phyloP scores from a whole-genome alignment of 192 early-diverging fungal genomes.

The Helicostylum pulchrum region DNA sequence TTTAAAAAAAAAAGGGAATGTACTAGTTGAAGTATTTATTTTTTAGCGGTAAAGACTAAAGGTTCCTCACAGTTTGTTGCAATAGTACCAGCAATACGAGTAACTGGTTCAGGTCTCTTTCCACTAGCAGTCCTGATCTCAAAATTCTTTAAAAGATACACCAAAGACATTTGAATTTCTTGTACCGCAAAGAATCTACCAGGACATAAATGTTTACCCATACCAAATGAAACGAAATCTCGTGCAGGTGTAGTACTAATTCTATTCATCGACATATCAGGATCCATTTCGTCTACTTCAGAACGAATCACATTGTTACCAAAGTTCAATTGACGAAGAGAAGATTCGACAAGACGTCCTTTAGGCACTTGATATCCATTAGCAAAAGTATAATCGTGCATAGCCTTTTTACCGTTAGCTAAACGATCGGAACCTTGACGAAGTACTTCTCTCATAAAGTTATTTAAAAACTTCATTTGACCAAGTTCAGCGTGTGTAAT shows the following conservation, averaged over 20 bases:
- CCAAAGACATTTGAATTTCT: slow-evolving; percentile 25
- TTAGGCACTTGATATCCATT: slow-evolving; percentile 23
- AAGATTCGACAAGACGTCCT: slow-evolving; percentile 14
- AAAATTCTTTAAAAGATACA: slow-evolving; percentile 13
- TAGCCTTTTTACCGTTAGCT: slow-evolving; percentile 14
- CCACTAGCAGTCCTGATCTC: slow-evolving; percentile 13
- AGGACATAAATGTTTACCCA: slow-evolving; percentile 23
- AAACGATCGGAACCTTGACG: slow-evolving; percentile 19
- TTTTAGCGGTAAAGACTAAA: slow-evolving; percentile 6
- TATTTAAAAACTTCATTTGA: slow-evolving; percentile 24
- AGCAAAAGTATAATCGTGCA: slow-evolving; percentile 16
- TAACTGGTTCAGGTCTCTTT: slow-evolving; percentile 16
- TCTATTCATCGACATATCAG: slow-evolving; percentile 7
- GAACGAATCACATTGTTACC: slow-evolving; percentile 6
- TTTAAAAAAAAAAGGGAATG: too few relatives aligned
- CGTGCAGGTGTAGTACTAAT: slow-evolving; percentile 6
- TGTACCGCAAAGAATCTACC: slow-evolving; percentile 34
- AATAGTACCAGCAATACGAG: slow-evolving; percentile 10
- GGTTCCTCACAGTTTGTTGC: slow-evolving; percentile 7
- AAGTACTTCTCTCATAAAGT: slow-evolving; percentile 19
- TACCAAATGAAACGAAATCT: slow-evolving; percentile 19
- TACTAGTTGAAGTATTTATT: too few relatives aligned
- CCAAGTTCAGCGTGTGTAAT: slow-evolving; percentile 19
- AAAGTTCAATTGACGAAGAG: slow-evolving; percentile 19
- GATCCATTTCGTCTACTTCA: slow-evolving; percentile 11